Evolutionary conservation across 2,329 filamentous ascomycete species (phyloP), one percentile per base, ranked within the genome.

Genomic region (Fusarium sp.): DNA sequence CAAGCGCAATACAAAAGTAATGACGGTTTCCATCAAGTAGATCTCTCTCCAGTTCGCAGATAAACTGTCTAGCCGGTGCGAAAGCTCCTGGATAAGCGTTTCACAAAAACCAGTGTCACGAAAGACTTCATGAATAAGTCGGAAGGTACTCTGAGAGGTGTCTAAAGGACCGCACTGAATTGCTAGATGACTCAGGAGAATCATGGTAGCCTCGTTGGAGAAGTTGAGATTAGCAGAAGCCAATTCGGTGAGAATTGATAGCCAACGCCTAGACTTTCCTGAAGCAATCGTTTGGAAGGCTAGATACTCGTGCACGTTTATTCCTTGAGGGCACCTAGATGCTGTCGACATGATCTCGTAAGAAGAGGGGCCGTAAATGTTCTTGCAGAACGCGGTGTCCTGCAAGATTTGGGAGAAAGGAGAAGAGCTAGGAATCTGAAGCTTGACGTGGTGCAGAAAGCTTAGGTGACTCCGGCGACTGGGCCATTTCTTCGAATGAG

Each of bases 41-140:
- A 75, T 78, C 62, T 90, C 88, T 1, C 86, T 79, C 84, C 85
- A 90, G 38, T 88, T 91, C 0, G 75, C 72, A 0, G 74, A 72
- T 12, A 90, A 80, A 0, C 70, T 71, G 0, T 78, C 70, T 0
- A 90, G 56, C 1, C 76, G 73, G 4, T 59, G 61, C 51, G 75
- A 65, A 0, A 90, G 68, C 39, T 86, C 80, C 0, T 80, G 69
- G 0, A 83, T 44, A 0, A 90, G 72, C 7, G 73, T 74, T 0
- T 62, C 15, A 31, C 85, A 85, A 60, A 90, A 88, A 0, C 29
- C 15, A 0, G 57, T 6, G 32, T 89, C 83, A 1, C 67, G 66
- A 36, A 90, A 83, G 0, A 83, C 66, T 0, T 59, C 67, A 64
- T 91, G 87, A 0, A 79, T 69, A 2, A 75, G 67, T 4, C 88